Evolutionary conservation across 2,329 filamentous ascomycete genomes (phyloP).

Genomic region (Alternaria arborescens): DNA sequence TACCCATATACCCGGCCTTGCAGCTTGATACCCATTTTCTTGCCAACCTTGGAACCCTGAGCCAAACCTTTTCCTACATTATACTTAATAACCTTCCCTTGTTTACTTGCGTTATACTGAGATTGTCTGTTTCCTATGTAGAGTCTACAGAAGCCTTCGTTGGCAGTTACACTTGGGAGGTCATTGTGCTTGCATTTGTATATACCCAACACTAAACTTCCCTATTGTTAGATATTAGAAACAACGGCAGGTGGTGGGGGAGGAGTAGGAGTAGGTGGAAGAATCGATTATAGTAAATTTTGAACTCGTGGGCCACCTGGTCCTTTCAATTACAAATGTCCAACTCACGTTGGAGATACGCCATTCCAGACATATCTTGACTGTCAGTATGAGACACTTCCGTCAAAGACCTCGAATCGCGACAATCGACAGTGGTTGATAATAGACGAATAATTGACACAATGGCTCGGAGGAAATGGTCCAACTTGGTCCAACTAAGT

Average conservation of each 20-base stretch:
- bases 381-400: too few species aligned
- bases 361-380: too few species aligned
- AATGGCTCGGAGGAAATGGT: too few species aligned
- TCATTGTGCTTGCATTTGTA: conserved; percentile 1
- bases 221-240: conserved; percentile 3
- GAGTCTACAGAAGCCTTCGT: conserved; percentile 4
- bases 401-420: too few species aligned
- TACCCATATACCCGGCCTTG: conserved; percentile 5
- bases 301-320: neutral
- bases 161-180: conserved; percentile 1
- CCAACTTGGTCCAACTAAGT: too few species aligned
- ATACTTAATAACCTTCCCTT: neutral
- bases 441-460: too few species aligned
- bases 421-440: too few species aligned
- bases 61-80: neutral
- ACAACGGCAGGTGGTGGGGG: neutral
- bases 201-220: conserved; percentile 5
- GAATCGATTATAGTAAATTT: neutral
- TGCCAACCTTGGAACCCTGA: neutral
- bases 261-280: neutral
- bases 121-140: conserved; percentile 9
- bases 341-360: too few species aligned
- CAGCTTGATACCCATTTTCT: conserved; percentile 4
- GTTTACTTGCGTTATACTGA: neutral
- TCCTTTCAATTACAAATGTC: neutral